Evolutionary conservation across 2,329 filamentous ascomycete species (phyloP).

Genomic region (Pyricularia pennisetigena): DNA sequence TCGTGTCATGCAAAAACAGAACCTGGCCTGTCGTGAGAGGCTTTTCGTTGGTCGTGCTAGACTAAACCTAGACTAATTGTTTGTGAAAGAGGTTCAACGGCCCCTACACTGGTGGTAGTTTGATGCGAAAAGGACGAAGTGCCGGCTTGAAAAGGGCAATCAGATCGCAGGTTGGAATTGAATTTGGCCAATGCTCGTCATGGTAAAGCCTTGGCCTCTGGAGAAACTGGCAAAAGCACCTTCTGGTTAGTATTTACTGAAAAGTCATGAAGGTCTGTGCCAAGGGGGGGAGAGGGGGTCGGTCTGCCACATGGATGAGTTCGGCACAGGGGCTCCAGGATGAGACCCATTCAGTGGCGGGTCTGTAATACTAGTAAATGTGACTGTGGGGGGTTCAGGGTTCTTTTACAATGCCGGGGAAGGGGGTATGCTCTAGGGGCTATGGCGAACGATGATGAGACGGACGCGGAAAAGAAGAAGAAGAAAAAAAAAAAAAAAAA

Average conservation of each 20-base stretch:
- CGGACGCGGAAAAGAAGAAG: background rate
- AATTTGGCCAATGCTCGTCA: background rate
- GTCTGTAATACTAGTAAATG: background rate
- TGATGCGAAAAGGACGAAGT: constrained; percentile 1
- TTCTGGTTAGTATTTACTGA: background rate
- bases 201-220: background rate
- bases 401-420: background rate
- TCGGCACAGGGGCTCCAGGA: background rate
- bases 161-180: constrained; percentile 13
- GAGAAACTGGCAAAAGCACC: background rate
- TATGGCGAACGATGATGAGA: background rate
- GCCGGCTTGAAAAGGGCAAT: constrained; percentile 15
- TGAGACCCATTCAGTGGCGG: background rate
- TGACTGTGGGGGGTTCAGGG: background rate
- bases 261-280: background rate
- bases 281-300: background rate
- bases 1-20: background rate
- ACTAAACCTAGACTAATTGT: background rate
- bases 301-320: background rate
- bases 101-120: background rate
- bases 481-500: background rate
- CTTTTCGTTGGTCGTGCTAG: background rate
- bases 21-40: background rate
- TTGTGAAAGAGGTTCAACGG: background rate
- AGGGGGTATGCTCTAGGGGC: background rate